Conservation (phyloP, 1,284 basidiomycete species). For the Porogramme epimiltina region DNA sequence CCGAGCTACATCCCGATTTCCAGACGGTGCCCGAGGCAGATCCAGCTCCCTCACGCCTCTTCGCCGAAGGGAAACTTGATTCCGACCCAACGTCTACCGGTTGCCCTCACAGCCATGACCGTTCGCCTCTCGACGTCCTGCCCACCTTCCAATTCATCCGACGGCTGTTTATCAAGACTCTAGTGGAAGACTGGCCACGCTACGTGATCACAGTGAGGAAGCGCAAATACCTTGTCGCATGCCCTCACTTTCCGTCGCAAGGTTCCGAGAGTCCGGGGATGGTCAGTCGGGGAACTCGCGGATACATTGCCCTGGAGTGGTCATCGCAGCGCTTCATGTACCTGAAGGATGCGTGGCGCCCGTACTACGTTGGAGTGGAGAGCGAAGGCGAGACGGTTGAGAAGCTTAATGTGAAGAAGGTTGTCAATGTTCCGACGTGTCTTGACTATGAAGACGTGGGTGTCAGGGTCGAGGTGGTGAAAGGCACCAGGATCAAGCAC, state of each 20-base stretch:
- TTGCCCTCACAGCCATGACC: background rate
- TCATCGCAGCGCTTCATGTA: slow-evolving; percentile 1
- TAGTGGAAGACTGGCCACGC: background rate
- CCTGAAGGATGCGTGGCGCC: slow-evolving; percentile 15
- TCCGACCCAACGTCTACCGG: background rate
- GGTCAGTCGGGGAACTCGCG: slow-evolving; percentile 10
- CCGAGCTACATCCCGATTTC: background rate
- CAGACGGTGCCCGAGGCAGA: background rate
- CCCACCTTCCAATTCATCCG: slow-evolving; percentile 7
- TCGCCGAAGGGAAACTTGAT: background rate
- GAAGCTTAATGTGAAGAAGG: background rate
- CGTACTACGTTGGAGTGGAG: slow-evolving; percentile 2
- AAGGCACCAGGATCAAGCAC: background rate
- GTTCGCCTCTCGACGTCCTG: too few species aligned
- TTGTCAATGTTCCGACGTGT: background rate
- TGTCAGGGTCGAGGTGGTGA: background rate
- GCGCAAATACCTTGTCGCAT: background rate
- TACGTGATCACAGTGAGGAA: slow-evolving; percentile 5
- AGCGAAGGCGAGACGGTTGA: slow-evolving; percentile 5
- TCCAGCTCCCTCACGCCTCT: background rate
- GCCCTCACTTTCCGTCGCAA: background rate
- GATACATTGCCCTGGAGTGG: slow-evolving; percentile 10
- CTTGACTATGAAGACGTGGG: slow-evolving; percentile 5
- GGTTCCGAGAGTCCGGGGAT: background rate
- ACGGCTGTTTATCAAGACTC: slow-evolving; percentile 1